Percentiles rank a stretch among this genome's conserved stretches.
Evolutionary conservation across 2,329 filamentous ascomycete genomes (phyloP).

Genomic region (Colletotrichum eleusines): DNA sequence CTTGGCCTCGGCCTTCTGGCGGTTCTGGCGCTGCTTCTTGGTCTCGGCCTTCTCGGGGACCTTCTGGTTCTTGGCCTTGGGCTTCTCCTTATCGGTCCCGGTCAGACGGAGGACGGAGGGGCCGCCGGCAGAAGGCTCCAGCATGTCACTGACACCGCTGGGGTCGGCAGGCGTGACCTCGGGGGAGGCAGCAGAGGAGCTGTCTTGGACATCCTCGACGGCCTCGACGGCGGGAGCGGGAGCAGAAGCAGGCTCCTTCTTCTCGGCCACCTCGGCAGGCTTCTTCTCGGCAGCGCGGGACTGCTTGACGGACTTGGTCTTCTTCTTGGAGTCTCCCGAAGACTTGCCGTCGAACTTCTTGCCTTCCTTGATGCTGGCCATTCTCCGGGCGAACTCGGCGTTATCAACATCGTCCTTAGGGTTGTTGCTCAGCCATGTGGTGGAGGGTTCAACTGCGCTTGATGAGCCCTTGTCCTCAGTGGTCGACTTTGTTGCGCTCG

Average conservation of each 20-base stretch:
- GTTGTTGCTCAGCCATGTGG: slow-evolving; percentile 48
- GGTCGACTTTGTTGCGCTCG: slow-evolving; percentile 51
- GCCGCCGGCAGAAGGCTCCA: slow-evolving; percentile 76
- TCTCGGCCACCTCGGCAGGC: slow-evolving; percentile 68
- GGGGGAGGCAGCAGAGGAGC: slow-evolving; percentile 78
- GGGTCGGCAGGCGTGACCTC: slow-evolving; percentile 67
- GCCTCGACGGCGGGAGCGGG: slow-evolving; percentile 77
- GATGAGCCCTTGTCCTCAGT: slow-evolving; percentile 50
- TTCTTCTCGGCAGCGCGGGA: slow-evolving; percentile 68
- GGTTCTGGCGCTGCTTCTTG: slow-evolving; percentile 96
- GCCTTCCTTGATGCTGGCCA: slow-evolving; percentile 78
- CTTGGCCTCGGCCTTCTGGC: slow-evolving; percentile 85
- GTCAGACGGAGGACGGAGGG: slow-evolving; percentile 85
- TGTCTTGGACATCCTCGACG: slow-evolving; percentile 80
- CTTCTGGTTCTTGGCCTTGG: slow-evolving; percentile 73
- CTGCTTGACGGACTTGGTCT: slow-evolving; percentile 78
- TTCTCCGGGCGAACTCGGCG: slow-evolving; percentile 81
- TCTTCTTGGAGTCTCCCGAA: slow-evolving; percentile 71
- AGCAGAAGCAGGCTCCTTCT: slow-evolving; percentile 61
- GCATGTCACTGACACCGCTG: slow-evolving; percentile 89
- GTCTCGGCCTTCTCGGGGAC: slow-evolving; percentile 78
- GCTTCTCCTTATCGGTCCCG: slow-evolving; percentile 71
- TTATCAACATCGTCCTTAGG: slow-evolving; percentile 74
- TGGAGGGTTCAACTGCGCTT: slow-evolving; percentile 45
- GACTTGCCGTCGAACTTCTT: slow-evolving; percentile 68